A percentile compares a stretch with the other conserved stretches of the same genome.
Conservation (phyloP, 2,329 filamentous ascomycete species). For the Polychaeton citri region DNA sequence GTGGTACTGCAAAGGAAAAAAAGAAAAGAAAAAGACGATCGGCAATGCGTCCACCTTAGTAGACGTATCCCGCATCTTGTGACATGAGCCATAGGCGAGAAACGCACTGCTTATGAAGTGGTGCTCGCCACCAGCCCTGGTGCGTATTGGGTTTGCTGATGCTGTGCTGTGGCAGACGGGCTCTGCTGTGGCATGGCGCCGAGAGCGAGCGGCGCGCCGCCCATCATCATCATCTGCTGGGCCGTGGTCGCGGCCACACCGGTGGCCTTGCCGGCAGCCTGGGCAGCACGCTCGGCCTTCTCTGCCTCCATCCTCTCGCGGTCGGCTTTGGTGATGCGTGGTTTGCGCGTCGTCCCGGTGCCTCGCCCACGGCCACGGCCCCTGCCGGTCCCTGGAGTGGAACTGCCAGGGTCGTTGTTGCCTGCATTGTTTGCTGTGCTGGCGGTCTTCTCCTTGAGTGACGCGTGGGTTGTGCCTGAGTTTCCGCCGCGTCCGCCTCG, state of each 20-base stretch:
- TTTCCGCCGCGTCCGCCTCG: slow-evolving; percentile 34
- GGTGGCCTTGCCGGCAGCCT: background rate
- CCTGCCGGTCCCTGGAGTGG: slow-evolving; percentile 14
- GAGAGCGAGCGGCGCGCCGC: background rate
- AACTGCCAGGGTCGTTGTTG: slow-evolving; percentile 10
- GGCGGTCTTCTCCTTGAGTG: slow-evolving; percentile 13
- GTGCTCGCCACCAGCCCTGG: background rate
- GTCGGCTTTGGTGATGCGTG: slow-evolving; percentile 74
- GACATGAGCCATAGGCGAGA: no score
- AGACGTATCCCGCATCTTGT: no score
- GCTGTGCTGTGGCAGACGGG: background rate
- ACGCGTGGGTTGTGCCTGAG: slow-evolving; percentile 18
- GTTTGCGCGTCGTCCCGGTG: slow-evolving; percentile 62
- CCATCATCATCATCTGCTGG: background rate
- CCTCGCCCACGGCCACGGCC: slow-evolving; percentile 56
- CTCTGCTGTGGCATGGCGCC: background rate
- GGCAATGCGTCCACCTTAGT: no score
- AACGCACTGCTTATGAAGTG: background rate
- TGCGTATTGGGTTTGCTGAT: background rate
- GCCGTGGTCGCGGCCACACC: background rate
- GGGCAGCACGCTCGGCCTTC: slow-evolving; percentile 45
- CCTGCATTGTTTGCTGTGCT: slow-evolving; percentile 4
- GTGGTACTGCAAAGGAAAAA: no score
- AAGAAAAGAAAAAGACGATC: no score
- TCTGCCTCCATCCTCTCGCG: slow-evolving; percentile 69